Evolutionary conservation across 768 basidiomycete species (phyloP).

Genomic region (Suillus cothurnatus): DNA sequence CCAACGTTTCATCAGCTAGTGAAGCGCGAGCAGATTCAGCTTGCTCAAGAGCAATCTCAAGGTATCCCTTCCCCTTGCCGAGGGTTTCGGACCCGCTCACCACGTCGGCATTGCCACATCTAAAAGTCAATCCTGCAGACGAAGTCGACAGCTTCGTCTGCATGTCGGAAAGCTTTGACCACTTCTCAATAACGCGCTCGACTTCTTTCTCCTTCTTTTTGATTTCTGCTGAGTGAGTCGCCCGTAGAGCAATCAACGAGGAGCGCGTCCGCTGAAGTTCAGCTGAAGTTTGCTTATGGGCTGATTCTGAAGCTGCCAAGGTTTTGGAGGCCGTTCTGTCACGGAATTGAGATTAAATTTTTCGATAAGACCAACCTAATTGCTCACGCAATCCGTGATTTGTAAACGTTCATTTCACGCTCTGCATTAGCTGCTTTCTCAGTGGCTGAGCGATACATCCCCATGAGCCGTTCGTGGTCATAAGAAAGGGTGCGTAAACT

Average conservation of each 20-base stretch:
- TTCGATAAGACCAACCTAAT: background rate
- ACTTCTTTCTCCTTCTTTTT: constrained; percentile 83
- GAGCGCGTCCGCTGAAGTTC: constrained; percentile 77
- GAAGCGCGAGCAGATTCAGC: constrained; percentile 66
- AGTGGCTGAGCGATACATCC: constrained; percentile 59
- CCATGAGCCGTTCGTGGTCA: constrained; percentile 74
- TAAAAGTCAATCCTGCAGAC: constrained; percentile 52
- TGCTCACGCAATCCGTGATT: constrained; percentile 71
- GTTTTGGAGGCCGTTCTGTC: constrained; percentile 53
- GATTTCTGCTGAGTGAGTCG: constrained; percentile 68
- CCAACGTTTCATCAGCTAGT: constrained; percentile 65
- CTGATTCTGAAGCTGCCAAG: constrained; percentile 59
- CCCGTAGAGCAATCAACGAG: constrained; percentile 66
- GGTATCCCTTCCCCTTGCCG: constrained; percentile 53
- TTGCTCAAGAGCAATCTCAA: constrained; percentile 72
- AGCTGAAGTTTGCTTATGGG: constrained; percentile 68
- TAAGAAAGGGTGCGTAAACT: constrained; percentile 78
- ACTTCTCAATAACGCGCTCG: constrained; percentile 73
- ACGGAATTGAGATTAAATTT: background rate
- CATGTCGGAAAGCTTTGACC: constrained; percentile 68
- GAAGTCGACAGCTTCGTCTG: constrained; percentile 59
- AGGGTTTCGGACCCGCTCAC: constrained; percentile 46
- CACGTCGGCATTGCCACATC: constrained; percentile 53
- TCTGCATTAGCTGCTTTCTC: constrained; percentile 74
- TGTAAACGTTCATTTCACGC: constrained; percentile 73